Base-by-base conservation (phyloP, 2,329 filamentous ascomycete genomes). In the Fusarium avenaceum region DNA sequence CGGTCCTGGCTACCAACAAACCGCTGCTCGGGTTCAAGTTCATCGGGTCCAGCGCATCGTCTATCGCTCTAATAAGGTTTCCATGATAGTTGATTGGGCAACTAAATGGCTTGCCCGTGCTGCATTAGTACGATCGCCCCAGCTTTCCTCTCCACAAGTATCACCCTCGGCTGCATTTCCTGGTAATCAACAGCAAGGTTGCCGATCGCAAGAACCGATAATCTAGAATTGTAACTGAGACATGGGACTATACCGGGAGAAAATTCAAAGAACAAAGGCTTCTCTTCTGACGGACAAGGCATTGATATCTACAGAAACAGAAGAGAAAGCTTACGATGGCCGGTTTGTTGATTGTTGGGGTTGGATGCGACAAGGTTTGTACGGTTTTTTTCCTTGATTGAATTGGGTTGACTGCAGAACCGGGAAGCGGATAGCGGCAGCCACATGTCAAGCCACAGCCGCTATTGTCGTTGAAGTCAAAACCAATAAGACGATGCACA, bases 31-130 rank as follows among this genome's bases (percentile, higher is more conserved):
- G 26, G 32, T 35, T 52, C 15, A 43, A 14, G 30, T 11, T 32
- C 30, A 32, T 11, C 11, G 13, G 30, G 19, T 35, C 49, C 14
- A 30, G n/a, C 22, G n/a, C 22, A 40, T 44, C 10, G 40, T 33
- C 33, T 56, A 28, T 56, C 47, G 33, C 26, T 11, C 52, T 22
- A 20, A 43, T 46, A 39, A 56, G 43, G 32, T 47, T 54, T 61
- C 30, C 7, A 4, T 38, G 50, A 48, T 59, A 65, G 70, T 71
- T 72, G 67, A 71, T 72, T 69, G 47, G 69, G 64, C 58, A 71
- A 72, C 70, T 62, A 13, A 28, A 28, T 45, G 33, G 49, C 51
- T 55, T 38, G 53, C 26, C 52, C 43, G 53, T 44, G 45, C 46
- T 49, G 44, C 43, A 30, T 49, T 51, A 52, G 55, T 22, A 65